Evolutionary conservation across 768 basidiomycete genomes (phyloP).

Genomic region (Pleurotus ostreatus): DNA sequence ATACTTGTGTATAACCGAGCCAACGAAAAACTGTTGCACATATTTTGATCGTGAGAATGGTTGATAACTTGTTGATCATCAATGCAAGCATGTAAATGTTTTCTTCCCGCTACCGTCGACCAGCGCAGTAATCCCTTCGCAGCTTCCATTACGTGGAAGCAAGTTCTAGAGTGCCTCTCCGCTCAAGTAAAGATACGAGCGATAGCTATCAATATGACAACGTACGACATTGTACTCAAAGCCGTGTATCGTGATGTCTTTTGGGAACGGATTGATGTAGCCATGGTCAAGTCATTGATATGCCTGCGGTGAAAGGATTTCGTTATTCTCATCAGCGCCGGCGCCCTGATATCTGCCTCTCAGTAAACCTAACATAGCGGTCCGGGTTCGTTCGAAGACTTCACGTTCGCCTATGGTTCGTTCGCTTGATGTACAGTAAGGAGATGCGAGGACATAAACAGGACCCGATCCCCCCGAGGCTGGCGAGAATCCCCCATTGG

Average conservation of each 20-base stretch:
- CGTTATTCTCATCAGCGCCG: neutral
- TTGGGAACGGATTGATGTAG: slow-evolving; percentile 27
- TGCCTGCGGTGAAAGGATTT: slow-evolving; percentile 24
- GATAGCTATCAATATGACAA: slow-evolving; percentile 29
- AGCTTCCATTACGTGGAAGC: slow-evolving; percentile 28
- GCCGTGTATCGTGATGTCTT: slow-evolving; percentile 24
- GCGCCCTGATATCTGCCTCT: neutral
- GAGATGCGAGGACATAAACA: slow-evolving; percentile 8
- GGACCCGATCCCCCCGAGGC: neutral
- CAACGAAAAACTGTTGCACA: neutral
- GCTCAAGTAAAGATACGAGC: slow-evolving; percentile 11
- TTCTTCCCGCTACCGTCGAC: too few species aligned
- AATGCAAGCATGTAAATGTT: neutral
- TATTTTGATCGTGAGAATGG: neutral
- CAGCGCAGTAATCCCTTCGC: too few species aligned
- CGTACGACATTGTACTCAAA: slow-evolving; percentile 26
- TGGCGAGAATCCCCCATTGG: neutral
- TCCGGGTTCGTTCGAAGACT: slow-evolving; percentile 31
- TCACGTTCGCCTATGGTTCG: slow-evolving; percentile 36
- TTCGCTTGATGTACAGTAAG: slow-evolving; percentile 28
- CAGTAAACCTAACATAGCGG: slow-evolving; percentile 28
- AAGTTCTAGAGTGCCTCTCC: slow-evolving; percentile 19
- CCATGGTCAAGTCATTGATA: slow-evolving; percentile 21
- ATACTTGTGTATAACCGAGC: neutral
- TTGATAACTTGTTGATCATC: neutral